These are phyloP conservation scores for Gymnopilus dilepis DNA, from an alignment of 768 basidiomycete genomes.

Conservation along the genomic window DNA sequence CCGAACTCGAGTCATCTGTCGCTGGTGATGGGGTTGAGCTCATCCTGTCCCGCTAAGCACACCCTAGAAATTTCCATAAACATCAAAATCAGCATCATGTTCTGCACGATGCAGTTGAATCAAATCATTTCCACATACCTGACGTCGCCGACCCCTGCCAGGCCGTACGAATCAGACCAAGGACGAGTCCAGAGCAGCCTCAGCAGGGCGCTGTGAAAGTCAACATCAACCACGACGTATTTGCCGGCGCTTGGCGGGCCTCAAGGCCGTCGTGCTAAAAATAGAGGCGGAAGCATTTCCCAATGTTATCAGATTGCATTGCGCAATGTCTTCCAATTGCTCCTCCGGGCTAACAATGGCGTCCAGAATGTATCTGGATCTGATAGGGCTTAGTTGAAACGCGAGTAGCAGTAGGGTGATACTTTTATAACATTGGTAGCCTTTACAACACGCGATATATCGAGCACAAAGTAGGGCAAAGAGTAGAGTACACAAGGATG, in stretches of 20 bases:
- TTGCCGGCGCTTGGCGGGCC: constrained; percentile 22
- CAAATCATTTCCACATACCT: constrained; percentile 2
- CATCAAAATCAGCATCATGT: background rate
- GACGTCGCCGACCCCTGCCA: constrained; percentile 3
- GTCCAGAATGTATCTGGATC: background rate
- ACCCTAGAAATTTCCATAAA: constrained; percentile 5
- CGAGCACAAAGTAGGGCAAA: background rate
- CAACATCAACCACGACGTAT: constrained; percentile 15
- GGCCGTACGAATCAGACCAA: background rate
- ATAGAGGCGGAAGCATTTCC: background rate
- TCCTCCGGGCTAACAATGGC: background rate
- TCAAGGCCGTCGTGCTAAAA: constrained; percentile 20
- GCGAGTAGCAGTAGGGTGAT: background rate
- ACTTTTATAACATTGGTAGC: background rate
- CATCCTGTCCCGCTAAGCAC: constrained; percentile 11
- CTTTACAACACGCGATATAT: background rate
- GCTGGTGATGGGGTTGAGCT: constrained; percentile 26
- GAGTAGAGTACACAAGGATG: background rate
- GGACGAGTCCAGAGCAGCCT: constrained; percentile 8
- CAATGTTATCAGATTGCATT: background rate
- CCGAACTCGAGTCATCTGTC: constrained; percentile 29
- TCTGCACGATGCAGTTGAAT: background rate
- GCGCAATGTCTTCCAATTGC: background rate
- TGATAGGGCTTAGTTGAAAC: background rate
- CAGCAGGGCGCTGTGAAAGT: constrained; percentile 16